Evolutionary conservation across 805 yeast species (phyloP).

Genomic region (Sungouiozyma intestinalis): DNA sequence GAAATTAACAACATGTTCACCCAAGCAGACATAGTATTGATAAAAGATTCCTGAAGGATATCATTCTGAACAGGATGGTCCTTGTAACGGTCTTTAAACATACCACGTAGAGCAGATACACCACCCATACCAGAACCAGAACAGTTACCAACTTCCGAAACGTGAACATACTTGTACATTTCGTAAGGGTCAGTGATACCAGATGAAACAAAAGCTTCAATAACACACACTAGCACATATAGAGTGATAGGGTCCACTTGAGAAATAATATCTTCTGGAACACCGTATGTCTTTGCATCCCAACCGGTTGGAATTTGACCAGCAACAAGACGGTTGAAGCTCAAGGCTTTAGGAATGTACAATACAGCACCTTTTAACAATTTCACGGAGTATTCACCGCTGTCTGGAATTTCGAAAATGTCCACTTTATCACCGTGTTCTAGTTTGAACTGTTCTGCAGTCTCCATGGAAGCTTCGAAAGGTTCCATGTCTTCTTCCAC

Average conservation of each 20-base stretch:
- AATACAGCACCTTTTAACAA: conserved; percentile 89
- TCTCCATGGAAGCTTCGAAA: conserved; percentile 88
- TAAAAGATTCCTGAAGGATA: conserved; percentile 93
- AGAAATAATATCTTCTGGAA: conserved; percentile 78
- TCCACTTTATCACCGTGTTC: conserved; percentile 94
- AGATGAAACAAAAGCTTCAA: conserved; percentile 84
- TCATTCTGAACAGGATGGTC: conserved; percentile 96
- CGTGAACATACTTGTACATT: conserved; percentile 96
- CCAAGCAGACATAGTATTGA: conserved; percentile 99
- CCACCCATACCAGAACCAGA: conserved; percentile 99
- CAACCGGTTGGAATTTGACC: conserved; percentile 97
- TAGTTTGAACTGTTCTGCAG: conserved; percentile 87
- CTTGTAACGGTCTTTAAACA: conserved; percentile 90
- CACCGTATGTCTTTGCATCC: conserved; percentile 92
- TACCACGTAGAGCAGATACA: conserved; percentile 91
- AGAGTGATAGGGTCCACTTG: conserved; percentile 97
- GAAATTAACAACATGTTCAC: conserved; percentile 95
- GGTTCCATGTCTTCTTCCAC: conserved; percentile 95
- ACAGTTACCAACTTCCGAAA: conserved; percentile 98
- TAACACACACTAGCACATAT: conserved; percentile 86
- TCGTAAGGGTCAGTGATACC: conserved; percentile 99
- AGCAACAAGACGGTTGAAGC: conserved; percentile 57
- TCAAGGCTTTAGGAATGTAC: conserved; percentile 70
- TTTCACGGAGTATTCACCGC: conserved; percentile 87
- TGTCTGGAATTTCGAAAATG: conserved; percentile 74